Evolutionary conservation across 257 asterid species (phyloP).

Genomic region (Plantago ovata): DNA sequence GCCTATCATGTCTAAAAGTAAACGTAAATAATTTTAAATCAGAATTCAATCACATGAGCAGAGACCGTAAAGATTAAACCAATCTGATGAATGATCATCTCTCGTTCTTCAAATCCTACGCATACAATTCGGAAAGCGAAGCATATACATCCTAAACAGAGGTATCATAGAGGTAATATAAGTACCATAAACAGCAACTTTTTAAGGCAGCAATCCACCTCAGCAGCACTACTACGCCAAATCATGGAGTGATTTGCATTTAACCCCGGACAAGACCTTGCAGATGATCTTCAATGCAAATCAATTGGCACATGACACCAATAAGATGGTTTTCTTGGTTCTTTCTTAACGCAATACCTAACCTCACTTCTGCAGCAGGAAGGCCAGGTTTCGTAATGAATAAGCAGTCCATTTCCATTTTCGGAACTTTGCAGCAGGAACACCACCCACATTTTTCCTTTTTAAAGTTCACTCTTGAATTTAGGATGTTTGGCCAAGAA

Average conservation of each 20-base stretch:
- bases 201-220: slow-evolving; percentile 43
- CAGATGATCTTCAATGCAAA: slow-evolving; percentile 70
- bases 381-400: slow-evolving; percentile 37
- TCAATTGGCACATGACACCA: slow-evolving; percentile 65
- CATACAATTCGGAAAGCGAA: no score
- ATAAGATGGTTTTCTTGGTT: slow-evolving; percentile 59
- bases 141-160: no score
- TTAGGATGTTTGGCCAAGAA: slow-evolving; percentile 59
- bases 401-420: slow-evolving; percentile 69
- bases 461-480: slow-evolving; percentile 28
- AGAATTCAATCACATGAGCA: no score
- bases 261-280: slow-evolving; percentile 86
- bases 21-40: no score
- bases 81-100: no score
- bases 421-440: slow-evolving; percentile 62
- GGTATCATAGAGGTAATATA: slow-evolving; percentile 13
- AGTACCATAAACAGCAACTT: slow-evolving; percentile 60
- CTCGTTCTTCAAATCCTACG: no score
- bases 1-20: no score
- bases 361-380: slow-evolving; percentile 51
- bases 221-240: slow-evolving; percentile 62
- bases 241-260: slow-evolving; percentile 55
- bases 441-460: slow-evolving; percentile 98
- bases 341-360: slow-evolving; percentile 42
- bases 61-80: no score